Base-by-base conservation (phyloP, 169 alveolate species). In the Plasmodium inui region DNA sequence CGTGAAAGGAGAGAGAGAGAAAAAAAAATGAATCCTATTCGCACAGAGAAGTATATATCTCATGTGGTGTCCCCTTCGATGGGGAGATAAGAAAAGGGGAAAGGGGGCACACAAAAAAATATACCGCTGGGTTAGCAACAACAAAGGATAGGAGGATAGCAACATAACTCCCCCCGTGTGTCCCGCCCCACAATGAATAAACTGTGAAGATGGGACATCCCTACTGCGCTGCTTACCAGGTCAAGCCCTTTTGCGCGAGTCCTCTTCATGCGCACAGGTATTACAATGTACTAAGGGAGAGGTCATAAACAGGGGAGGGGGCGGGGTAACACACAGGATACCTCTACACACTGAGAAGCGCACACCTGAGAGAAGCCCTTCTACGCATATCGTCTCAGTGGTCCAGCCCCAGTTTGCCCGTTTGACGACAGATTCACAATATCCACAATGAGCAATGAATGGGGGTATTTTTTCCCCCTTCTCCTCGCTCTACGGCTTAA, bases 401-500 rank as follows among this genome's bases (percentile, higher is more conserved):
- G 6, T 3, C 57, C 57, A 46, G n/a, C n/a, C n/a, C n/a, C n/a
- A n/a, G n/a, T n/a, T n/a, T n/a, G n/a, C n/a, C n/a, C n/a, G n/a
- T n/a, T 46, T 46, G 9, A 46, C 57, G 57, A 12, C 57, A 46
- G 3, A 46, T 10, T 46, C 57, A 4, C n/a, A 9, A 46, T 46
- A 12, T 12, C 6, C 57, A 0, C n/a, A 46, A 46, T 46, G 57
- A 10, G n/a, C n/a, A 1, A 12, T 46, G 57, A 46, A 46, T 1
- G 57, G 5, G n/a, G 57, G 74, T 7, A 19, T 61, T 61, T 61
- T 61, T 61, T 61, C 10, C 19, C 32, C 32, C 55, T 17, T 22
- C 57, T 73, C 41, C 30, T 73, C n/a, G 30, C 80, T 46, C 67
- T 76, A 90, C 6, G 94, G 94, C 67, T 90, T 90, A 50, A 90